Conservation (phyloP, 2,329 filamentous ascomycete genomes). For the Apiospora aurea region DNA sequence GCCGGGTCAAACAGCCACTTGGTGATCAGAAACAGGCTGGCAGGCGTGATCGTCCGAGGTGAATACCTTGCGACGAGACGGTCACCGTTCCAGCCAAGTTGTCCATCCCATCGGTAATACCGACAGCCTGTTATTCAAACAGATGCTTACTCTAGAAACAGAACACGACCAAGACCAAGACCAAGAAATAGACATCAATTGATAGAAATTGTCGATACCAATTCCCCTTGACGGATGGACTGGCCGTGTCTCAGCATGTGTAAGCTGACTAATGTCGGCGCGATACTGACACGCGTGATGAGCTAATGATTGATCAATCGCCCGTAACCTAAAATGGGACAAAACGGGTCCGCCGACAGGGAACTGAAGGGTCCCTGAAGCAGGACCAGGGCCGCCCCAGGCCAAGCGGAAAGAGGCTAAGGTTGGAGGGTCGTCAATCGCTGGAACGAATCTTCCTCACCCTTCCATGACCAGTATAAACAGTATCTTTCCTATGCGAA, state of each 20-base stretch:
- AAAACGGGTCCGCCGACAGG: background rate
- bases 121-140: background rate
- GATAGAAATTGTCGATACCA: background rate
- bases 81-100: background rate
- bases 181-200: background rate
- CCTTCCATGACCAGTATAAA: constrained; percentile 10
- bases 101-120: background rate
- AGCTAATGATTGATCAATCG: constrained; percentile 12
- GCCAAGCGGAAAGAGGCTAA: background rate
- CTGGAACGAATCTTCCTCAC: background rate
- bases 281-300: constrained; percentile 15
- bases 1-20: constrained; percentile 5
- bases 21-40: background rate
- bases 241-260: background rate
- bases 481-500: background rate
- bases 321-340: background rate
- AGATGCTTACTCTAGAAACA: background rate
- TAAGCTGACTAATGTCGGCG: constrained; percentile 16
- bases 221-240: background rate
- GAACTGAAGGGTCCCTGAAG: background rate
- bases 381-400: no score
- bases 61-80: background rate
- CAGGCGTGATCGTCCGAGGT: background rate
- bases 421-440: background rate
- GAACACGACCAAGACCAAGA: background rate